Conservation (phyloP, 148 eudicot species). For the Diospyros kaki region DNA sequence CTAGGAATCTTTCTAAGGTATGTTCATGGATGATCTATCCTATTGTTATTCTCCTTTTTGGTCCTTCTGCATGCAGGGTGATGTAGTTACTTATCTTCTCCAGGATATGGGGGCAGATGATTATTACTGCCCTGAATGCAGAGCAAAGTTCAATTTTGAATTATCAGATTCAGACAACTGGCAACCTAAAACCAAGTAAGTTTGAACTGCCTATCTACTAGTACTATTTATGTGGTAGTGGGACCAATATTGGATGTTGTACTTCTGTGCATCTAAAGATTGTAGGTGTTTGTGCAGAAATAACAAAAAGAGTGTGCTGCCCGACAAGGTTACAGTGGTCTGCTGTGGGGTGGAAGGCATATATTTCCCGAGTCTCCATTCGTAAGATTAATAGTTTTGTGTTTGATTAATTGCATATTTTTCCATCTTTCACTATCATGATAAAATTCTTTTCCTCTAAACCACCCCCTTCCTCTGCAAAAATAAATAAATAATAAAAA, state of each 20-base stretch:
- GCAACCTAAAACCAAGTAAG: conserved; percentile 52
- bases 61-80: background rate
- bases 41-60: background rate
- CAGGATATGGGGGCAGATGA: conserved; percentile 63
- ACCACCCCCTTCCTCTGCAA: too few species aligned
- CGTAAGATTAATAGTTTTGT: conserved; percentile 37
- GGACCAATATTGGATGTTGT: background rate
- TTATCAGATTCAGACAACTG: conserved; percentile 67
- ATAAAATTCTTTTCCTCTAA: too few species aligned
- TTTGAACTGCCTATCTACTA: conserved; percentile 2
- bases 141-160: conserved; percentile 73
- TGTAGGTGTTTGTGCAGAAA: conserved; percentile 30
- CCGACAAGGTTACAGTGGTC: conserved; percentile 71
- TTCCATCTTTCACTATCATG: too few species aligned
- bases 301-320: conserved; percentile 42
- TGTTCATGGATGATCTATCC: background rate
- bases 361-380: conserved; percentile 70
- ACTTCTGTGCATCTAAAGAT: conserved; percentile 9
- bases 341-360: conserved; percentile 72
- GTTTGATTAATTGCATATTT: conserved; percentile 8
- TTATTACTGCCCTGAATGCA: conserved; percentile 83
- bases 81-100: conserved; percentile 13
- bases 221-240: conserved; percentile 2
- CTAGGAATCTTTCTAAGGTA: conserved; percentile 66
- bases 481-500: background rate